Evolutionary conservation across 257 asterid genomes (phyloP).

Genomic region (Penstemon davidsonii): DNA sequence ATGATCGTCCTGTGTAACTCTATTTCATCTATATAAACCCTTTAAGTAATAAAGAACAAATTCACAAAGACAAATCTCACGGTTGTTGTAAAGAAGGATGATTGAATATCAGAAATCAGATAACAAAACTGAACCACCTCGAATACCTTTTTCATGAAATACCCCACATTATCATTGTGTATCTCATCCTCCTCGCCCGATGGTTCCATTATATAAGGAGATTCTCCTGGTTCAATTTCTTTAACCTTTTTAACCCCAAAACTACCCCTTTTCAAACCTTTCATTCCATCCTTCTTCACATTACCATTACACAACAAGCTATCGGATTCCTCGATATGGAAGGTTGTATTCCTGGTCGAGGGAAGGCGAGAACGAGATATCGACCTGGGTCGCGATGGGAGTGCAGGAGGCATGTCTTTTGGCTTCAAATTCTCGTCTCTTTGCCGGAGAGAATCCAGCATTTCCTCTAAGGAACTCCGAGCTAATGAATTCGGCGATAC

Average conservation of each 20-base stretch:
- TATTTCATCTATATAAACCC: conserved; percentile 16
- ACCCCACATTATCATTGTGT: conserved; percentile 49
- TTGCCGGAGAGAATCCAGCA: conserved; percentile 80
- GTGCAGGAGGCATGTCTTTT: conserved; percentile 75
- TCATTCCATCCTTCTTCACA: conserved; percentile 31
- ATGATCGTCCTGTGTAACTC: neutral
- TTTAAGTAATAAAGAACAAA: conserved; percentile 3
- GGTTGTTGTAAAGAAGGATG: neutral
- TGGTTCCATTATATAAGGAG: conserved; percentile 41
- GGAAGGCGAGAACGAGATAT: conserved; percentile 67
- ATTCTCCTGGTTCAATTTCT: conserved; percentile 47
- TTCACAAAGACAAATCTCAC: conserved; percentile 4
- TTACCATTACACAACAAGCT: conserved; percentile 23
- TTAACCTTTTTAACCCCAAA: conserved; percentile 48
- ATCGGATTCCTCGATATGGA: conserved; percentile 30
- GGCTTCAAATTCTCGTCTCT: conserved; percentile 57
- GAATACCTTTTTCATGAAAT: conserved; percentile 67
- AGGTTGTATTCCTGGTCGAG: conserved; percentile 49
- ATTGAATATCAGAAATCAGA: neutral
- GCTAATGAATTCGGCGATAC: conserved; percentile 50
- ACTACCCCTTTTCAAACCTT: conserved; percentile 34
- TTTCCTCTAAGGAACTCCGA: conserved; percentile 88
- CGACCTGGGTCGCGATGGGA: conserved; percentile 76
- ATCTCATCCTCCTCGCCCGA: conserved; percentile 30
- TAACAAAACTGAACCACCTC: conserved; percentile 9